phyloP scores from a whole-genome alignment of 768 basidiomycete species.

The Mycena pura region DNA sequence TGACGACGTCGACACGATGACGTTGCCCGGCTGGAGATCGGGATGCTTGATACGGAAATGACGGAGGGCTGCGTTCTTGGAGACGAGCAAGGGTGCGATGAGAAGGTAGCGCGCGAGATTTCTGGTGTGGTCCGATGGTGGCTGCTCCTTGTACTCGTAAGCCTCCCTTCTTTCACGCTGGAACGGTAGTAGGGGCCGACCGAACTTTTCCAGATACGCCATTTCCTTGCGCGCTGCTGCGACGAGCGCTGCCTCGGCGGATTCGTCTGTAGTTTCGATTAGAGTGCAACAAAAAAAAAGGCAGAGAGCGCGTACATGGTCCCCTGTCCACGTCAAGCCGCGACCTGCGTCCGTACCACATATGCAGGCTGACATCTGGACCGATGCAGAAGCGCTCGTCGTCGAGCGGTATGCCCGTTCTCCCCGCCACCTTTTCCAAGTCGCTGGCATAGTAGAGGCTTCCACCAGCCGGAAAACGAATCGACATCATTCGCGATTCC shows the following conservation, averaged over 20 bases:
- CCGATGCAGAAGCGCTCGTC: slow-evolving; percentile 53
- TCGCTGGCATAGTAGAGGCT: slow-evolving; percentile 56
- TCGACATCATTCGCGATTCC: slow-evolving; percentile 55
- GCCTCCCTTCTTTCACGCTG: slow-evolving; percentile 47
- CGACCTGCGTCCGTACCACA: slow-evolving; percentile 59
- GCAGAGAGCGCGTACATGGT: slow-evolving; percentile 54
- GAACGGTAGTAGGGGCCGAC: slow-evolving; percentile 53
- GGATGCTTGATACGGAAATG: slow-evolving; percentile 60
- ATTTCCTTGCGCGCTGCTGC: slow-evolving; percentile 53
- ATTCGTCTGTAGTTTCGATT: slow-evolving; percentile 49
- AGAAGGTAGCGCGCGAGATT: slow-evolving; percentile 56
- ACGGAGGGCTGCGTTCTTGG: slow-evolving; percentile 44
- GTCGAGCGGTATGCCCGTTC: slow-evolving; percentile 42
- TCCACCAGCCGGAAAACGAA: slow-evolving; percentile 56
- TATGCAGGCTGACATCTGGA: slow-evolving; percentile 48
- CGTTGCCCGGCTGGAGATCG: slow-evolving; percentile 57
- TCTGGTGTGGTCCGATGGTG: slow-evolving; percentile 52
- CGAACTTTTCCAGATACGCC: slow-evolving; percentile 55
- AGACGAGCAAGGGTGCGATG: slow-evolving; percentile 55
- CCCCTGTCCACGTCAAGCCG: slow-evolving; percentile 56
- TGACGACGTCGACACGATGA: slow-evolving; percentile 55
- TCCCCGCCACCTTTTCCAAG: slow-evolving; percentile 46
- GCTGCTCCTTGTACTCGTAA: slow-evolving; percentile 53
- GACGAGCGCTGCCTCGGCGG: slow-evolving; percentile 49
- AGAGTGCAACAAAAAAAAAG: slow-evolving; percentile 37